Base-by-base conservation (phyloP, 345 rosid species). In the Sisymbrium irio region DNA sequence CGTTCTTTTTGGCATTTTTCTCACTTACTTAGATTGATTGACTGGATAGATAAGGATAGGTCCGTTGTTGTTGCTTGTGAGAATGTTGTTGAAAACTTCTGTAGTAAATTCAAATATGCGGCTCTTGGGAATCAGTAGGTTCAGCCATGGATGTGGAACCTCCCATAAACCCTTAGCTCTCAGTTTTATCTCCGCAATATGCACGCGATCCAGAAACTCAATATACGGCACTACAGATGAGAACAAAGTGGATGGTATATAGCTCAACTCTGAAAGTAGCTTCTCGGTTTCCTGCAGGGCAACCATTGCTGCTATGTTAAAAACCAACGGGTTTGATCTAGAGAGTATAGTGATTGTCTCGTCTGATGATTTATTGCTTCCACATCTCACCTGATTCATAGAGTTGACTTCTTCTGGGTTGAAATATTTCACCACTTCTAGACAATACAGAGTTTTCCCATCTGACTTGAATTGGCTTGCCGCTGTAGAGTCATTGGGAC, bases 71-170 rank as follows among this genome's bases (percentile, higher is more conserved):
- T 56, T 87, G 77, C 73, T 84, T 54, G 77, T 80, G 46, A 96
- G 74, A 61, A 96, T 92, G 54, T 82, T 83, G 67, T 91, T 87
- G 36, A 92, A 88, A 78, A 86, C 91, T 67, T 74, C 82, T 65
- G 65, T 50, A 46, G 91, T 87, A 61, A 96, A 96, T 14, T 82
- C 44, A 0, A 14, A 42, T 6, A 92, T 88, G 49, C 82, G 72
- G 84, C 86, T 86, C 75, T 75, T 86, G 3, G 99, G 97, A 42
- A 96, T 62, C 28, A 96, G 75, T 73, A 96, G 94, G 78, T 90
- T 92, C 45, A 96, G 65, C 99, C 99, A 96, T 55, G 99, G 99
- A 82, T 96, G 98, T 61, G 94, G 94, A 78, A 92, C 85, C 11
- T 96, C 99, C 99, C 99, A 86, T 70, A 90, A 67, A 36, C 93